phyloP scores from a whole-genome alignment of 2,329 filamentous ascomycete species.

The Byssochlamys sp. region DNA sequence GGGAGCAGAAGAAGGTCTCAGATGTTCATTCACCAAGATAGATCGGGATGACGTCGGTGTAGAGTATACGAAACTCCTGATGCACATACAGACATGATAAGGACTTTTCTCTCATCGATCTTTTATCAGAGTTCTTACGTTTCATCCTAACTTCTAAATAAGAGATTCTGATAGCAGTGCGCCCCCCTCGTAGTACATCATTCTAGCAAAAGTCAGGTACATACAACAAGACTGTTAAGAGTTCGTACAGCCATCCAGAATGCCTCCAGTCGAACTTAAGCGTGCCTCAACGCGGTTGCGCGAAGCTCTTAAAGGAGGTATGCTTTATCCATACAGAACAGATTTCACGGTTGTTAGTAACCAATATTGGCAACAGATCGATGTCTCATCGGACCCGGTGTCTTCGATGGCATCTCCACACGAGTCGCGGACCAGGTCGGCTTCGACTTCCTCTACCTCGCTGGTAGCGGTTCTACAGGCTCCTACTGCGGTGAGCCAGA shows the following conservation, averaged over 20 bases:
- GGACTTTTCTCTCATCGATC: not conserved
- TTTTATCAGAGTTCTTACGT: too few relatives aligned
- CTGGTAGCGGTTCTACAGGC: constrained; percentile 33
- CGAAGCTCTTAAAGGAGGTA: not conserved
- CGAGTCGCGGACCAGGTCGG: not conserved
- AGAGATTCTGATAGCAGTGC: not conserved
- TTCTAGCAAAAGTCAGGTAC: not conserved
- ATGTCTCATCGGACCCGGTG: constrained; percentile 19
- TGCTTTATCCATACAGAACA: not conserved
- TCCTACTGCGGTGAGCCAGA: constrained; percentile 23
- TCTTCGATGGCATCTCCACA: constrained; percentile 27
- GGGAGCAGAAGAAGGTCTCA: not conserved
- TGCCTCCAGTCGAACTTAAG: not conserved
- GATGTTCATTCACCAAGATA: not conserved
- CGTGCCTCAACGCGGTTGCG: not conserved
- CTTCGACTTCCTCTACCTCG: constrained; percentile 34
- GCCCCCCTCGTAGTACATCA: not conserved
- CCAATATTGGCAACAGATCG: not conserved
- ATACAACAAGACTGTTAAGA: not conserved
- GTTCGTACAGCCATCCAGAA: not conserved
- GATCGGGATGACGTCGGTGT: not conserved
- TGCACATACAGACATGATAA: not conserved
- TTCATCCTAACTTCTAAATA: not conserved
- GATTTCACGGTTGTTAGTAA: not conserved
- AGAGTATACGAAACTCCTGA: not conserved